phyloP scores from a whole-genome alignment of 495 filamentous ascomycete species.

The Hypoxylon lenormandii region DNA sequence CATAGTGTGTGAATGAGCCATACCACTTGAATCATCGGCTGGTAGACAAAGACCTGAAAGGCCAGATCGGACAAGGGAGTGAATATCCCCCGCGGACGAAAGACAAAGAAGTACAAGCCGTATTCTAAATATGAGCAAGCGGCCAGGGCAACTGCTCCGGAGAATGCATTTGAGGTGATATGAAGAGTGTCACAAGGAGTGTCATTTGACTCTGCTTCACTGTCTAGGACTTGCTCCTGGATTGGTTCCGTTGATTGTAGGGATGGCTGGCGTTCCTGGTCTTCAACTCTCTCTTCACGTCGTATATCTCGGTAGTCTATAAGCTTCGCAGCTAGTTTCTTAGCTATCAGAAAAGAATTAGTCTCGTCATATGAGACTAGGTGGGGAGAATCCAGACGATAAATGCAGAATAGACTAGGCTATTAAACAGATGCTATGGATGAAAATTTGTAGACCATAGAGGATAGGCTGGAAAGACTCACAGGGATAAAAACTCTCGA shows the following conservation, averaged over 20 bases:
- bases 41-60: neutral
- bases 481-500: neutral
- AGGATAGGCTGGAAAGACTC: neutral
- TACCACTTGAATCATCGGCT: neutral
- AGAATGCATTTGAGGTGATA: neutral
- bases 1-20: neutral
- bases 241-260: too few relatives aligned
- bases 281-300: too few relatives aligned
- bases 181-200: neutral
- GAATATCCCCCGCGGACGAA: neutral
- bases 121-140: neutral
- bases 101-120: neutral
- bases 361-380: too few relatives aligned
- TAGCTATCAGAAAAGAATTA: too few relatives aligned
- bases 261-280: too few relatives aligned
- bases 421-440: too few relatives aligned
- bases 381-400: too few relatives aligned
- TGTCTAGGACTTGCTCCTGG: too few relatives aligned
- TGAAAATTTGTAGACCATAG: neutral
- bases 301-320: too few relatives aligned
- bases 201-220: too few relatives aligned
- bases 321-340: too few relatives aligned
- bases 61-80: neutral
- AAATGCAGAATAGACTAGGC: too few relatives aligned
- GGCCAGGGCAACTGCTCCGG: neutral